phyloP scores from a whole-genome alignment of 148 eudicot species.

The Chenopodium formosanum region DNA sequence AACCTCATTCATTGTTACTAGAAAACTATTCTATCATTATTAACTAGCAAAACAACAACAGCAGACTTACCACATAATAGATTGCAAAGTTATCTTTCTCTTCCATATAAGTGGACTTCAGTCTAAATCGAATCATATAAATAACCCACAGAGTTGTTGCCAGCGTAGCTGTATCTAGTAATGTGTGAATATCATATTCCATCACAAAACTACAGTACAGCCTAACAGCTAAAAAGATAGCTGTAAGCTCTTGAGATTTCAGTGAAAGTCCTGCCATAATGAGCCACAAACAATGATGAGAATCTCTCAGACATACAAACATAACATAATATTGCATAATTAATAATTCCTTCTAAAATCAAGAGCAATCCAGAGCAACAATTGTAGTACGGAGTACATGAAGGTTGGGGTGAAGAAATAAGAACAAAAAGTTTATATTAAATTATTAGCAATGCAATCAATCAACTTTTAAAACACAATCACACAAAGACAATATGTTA shows the following conservation, averaged over 20 bases:
- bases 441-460: not conserved
- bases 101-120: slow-evolving; percentile 46
- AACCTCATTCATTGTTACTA: not conserved
- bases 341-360: not conserved
- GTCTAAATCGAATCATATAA: slow-evolving; percentile 46
- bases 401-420: not conserved
- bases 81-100: slow-evolving; percentile 47
- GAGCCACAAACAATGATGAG: not conserved
- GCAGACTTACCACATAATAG: slow-evolving; percentile 38
- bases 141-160: slow-evolving; percentile 48
- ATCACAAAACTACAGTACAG: slow-evolving; percentile 47
- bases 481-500: not conserved
- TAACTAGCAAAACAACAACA: not conserved
- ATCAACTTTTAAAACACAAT: not conserved
- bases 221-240: slow-evolving; percentile 44
- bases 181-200: slow-evolving; percentile 52
- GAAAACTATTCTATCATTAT: not conserved
- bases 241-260: slow-evolving; percentile 48
- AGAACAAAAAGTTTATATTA: not conserved
- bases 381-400: not conserved
- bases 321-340: not conserved
- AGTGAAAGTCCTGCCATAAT: slow-evolving; percentile 38
- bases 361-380: not conserved
- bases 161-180: slow-evolving; percentile 47
- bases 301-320: not conserved